A percentile compares a stretch with the other conserved stretches of the same genome.
Conservation (phyloP, 2,329 filamentous ascomycete genomes). For the Claviceps sp. region DNA sequence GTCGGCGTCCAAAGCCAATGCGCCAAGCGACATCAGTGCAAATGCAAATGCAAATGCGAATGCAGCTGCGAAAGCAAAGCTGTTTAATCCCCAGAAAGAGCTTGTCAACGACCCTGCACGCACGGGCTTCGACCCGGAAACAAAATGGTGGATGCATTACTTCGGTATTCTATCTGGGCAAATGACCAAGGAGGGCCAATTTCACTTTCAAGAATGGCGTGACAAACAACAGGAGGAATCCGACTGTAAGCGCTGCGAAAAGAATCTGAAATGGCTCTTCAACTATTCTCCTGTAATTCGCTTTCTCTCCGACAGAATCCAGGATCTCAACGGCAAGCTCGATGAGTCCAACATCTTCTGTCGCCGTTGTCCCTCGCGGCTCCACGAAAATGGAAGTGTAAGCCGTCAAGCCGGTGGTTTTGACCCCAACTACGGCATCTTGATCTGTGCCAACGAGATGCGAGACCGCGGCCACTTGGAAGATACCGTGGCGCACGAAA, state of each 20-base stretch:
- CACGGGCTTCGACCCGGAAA: slow-evolving; percentile 50
- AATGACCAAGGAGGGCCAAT: slow-evolving; percentile 54
- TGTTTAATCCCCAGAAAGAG: slow-evolving; percentile 15
- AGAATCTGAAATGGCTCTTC: slow-evolving; percentile 72
- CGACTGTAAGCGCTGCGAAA: slow-evolving; percentile 72
- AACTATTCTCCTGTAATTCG: slow-evolving; percentile 73
- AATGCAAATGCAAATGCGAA: slow-evolving; percentile 2
- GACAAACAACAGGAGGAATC: slow-evolving; percentile 62
- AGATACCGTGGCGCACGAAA: slow-evolving; percentile 90
- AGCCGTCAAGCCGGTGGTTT: slow-evolving; percentile 69
- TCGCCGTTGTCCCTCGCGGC: slow-evolving; percentile 54
- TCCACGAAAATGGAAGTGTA: slow-evolving; percentile 44
- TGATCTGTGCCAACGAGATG: slow-evolving; percentile 88
- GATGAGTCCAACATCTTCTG: slow-evolving; percentile 68
- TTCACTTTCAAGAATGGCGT: slow-evolving; percentile 65
- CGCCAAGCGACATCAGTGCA: slow-evolving; percentile 4
- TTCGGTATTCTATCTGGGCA: slow-evolving; percentile 68
- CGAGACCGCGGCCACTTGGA: slow-evolving; percentile 69
- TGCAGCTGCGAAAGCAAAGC: slow-evolving; percentile 1
- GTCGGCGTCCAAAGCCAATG: slow-evolving; percentile 7
- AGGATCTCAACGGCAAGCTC: slow-evolving; percentile 63
- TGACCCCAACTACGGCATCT: slow-evolving; percentile 70
- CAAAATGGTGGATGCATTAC: slow-evolving; percentile 65
- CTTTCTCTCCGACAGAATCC: slow-evolving; percentile 75
- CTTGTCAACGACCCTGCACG: slow-evolving; percentile 45